A percentile compares a stretch with the other conserved stretches of the same genome.
phyloP scores from a whole-genome alignment of 306 rosid species.

The Hippophae gyantsensis region DNA sequence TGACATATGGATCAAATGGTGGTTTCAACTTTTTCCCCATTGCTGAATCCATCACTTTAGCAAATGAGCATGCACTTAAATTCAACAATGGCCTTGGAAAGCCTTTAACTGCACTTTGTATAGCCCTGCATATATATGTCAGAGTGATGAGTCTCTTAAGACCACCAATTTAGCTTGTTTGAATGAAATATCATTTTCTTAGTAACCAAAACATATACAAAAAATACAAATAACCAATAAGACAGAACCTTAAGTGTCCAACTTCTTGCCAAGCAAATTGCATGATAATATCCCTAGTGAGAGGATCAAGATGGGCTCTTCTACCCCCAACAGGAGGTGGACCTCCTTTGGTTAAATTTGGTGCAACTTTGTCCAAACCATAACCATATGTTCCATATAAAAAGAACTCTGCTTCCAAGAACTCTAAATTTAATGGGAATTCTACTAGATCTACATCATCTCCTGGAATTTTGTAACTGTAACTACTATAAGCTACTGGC shows the following conservation, averaged over 20 bases:
- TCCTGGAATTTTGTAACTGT: neutral
- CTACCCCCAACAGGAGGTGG: slow-evolving; percentile 51
- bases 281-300: slow-evolving; percentile 27
- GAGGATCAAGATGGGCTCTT: slow-evolving; percentile 26
- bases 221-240: neutral
- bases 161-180: too few relatives aligned
- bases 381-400: slow-evolving; percentile 42
- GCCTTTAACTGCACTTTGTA: slow-evolving; percentile 38
- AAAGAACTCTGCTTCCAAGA: slow-evolving; percentile 65
- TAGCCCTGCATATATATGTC: slow-evolving; percentile 39
- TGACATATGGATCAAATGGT: slow-evolving; percentile 65
- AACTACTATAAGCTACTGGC: too few relatives aligned
- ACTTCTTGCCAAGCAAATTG: slow-evolving; percentile 65
- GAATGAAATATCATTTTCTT: neutral
- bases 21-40: slow-evolving; percentile 39
- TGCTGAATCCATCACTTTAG: slow-evolving; percentile 38
- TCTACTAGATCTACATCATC: slow-evolving; percentile 39
- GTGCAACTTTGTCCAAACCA: slow-evolving; percentile 47
- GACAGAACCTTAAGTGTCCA: slow-evolving; percentile 56
- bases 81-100: slow-evolving; percentile 73
- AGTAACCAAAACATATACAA: neutral
- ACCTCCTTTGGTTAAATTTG: slow-evolving; percentile 41
- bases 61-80: slow-evolving; percentile 43
- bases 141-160: too few relatives aligned
- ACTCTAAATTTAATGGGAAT: slow-evolving; percentile 59